Conservation (phyloP, 441 rosid species). For the Bruguiera hainesii region DNA sequence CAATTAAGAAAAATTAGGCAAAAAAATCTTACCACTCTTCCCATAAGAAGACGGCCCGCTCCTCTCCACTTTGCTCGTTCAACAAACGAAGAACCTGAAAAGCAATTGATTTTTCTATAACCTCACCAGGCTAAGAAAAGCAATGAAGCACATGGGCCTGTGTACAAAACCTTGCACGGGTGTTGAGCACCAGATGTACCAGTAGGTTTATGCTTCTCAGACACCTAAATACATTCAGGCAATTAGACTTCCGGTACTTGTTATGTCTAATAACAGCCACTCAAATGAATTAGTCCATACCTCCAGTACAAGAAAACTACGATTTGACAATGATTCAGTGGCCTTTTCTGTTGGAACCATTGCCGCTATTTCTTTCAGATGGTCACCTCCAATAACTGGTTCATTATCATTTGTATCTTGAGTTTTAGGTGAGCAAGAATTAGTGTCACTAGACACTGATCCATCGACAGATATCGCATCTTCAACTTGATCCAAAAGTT, state of each 20-base stretch:
- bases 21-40: constrained; percentile 69
- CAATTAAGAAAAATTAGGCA: background rate
- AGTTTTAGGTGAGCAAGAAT: constrained; percentile 38
- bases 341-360: constrained; percentile 26
- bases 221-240: constrained; percentile 45
- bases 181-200: constrained; percentile 37
- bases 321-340: constrained; percentile 29
- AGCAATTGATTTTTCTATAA: constrained; percentile 25
- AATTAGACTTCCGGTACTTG: constrained; percentile 18
- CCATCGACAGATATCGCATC: constrained; percentile 85
- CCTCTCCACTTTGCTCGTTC: constrained; percentile 88
- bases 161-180: constrained; percentile 64
- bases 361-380: constrained; percentile 25
- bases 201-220: constrained; percentile 52
- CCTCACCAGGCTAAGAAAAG: constrained; percentile 18
- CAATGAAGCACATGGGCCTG: constrained; percentile 15
- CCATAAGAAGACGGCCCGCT: constrained; percentile 64
- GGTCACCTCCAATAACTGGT: constrained; percentile 22
- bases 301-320: constrained; percentile 87
- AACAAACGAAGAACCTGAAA: constrained; percentile 91
- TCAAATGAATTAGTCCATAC: constrained; percentile 29
- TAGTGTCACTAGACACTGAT: constrained; percentile 32
- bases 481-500: constrained; percentile 92
- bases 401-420: constrained; percentile 31
- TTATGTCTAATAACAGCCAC: background rate